These are phyloP conservation scores for Fusarium subglutinans DNA, from an alignment of 2,329 filamentous ascomycete species.

Conservation along the genomic window DNA sequence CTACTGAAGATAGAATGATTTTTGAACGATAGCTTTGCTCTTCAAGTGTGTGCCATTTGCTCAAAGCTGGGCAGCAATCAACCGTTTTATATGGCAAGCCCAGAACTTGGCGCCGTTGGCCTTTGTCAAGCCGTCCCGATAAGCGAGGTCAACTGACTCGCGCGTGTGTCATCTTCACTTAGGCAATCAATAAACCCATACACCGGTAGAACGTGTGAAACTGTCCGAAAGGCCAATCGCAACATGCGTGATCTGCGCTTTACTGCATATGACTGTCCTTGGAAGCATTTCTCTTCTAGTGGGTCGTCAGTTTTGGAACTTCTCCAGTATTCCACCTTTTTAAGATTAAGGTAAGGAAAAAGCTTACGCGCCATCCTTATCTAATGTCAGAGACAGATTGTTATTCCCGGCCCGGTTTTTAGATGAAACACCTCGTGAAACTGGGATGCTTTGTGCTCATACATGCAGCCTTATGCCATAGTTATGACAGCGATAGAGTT, in stretches of 20 bases:
- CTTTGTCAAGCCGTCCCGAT: neutral
- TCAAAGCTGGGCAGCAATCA: too few species aligned
- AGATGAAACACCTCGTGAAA: neutral
- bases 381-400: neutral
- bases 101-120: neutral
- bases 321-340: neutral
- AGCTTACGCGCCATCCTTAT: neutral
- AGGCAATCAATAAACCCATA: too few species aligned
- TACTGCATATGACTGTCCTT: neutral
- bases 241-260: too few species aligned
- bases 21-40: neutral
- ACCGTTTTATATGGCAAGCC: neutral
- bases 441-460: neutral
- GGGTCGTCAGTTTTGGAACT: neutral
- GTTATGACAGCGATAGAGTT: too few species aligned
- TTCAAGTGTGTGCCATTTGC: too few species aligned
- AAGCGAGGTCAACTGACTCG: neutral
- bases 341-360: neutral
- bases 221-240: neutral
- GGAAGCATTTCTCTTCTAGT: neutral
- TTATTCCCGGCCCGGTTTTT: neutral
- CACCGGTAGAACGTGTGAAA: fast-evolving
- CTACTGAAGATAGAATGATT: fast-evolving
- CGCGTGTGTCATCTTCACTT: neutral
- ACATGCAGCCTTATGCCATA: fast-evolving